These are phyloP conservation scores for Xylaria hypoxylon DNA, from an alignment of 2,329 filamentous ascomycete genomes.

Conservation along the genomic window DNA sequence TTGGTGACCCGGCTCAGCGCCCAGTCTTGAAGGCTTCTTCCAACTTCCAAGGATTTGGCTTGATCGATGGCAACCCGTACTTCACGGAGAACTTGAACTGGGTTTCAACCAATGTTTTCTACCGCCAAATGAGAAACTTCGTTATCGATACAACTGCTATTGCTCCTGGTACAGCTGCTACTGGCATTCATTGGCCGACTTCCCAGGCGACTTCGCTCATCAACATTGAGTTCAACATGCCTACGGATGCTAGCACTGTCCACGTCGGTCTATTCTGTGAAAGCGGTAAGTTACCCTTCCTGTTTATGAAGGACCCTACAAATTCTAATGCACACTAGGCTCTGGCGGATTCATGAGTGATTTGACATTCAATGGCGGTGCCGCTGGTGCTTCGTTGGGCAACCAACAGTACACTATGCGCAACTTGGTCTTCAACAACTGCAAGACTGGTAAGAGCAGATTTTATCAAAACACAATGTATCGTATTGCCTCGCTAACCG, in stretches of 20 bases:
- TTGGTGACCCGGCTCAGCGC: slow-evolving; percentile 68
- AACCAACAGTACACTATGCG: slow-evolving; percentile 78
- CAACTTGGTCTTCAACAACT: slow-evolving; percentile 73
- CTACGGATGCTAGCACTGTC: slow-evolving; percentile 46
- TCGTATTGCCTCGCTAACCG: slow-evolving; percentile 8
- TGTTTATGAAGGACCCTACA: neutral
- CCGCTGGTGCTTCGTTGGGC: slow-evolving; percentile 70
- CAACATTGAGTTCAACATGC: slow-evolving; percentile 63
- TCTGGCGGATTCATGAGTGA: slow-evolving; percentile 63
- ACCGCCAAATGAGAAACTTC: slow-evolving; percentile 73
- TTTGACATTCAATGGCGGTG: slow-evolving; percentile 71
- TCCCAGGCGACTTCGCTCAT: slow-evolving; percentile 67
- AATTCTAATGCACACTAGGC: slow-evolving; percentile 44
- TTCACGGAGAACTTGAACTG: slow-evolving; percentile 55
- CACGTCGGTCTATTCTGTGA: slow-evolving; percentile 52
- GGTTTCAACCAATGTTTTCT: slow-evolving; percentile 70
- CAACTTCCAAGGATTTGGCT: slow-evolving; percentile 65
- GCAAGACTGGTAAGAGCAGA: slow-evolving; percentile 62
- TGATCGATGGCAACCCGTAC: slow-evolving; percentile 69
- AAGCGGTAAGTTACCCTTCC: slow-evolving; percentile 44
- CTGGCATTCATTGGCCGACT: slow-evolving; percentile 72
- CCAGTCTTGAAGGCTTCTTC: slow-evolving; percentile 66
- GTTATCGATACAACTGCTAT: slow-evolving; percentile 64
- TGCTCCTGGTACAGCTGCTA: slow-evolving; percentile 48
- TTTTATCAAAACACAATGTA: neutral